Evolutionary conservation across 2,329 filamentous ascomycete genomes (phyloP).

Genomic region (Chrysoporthe puriensis): DNA sequence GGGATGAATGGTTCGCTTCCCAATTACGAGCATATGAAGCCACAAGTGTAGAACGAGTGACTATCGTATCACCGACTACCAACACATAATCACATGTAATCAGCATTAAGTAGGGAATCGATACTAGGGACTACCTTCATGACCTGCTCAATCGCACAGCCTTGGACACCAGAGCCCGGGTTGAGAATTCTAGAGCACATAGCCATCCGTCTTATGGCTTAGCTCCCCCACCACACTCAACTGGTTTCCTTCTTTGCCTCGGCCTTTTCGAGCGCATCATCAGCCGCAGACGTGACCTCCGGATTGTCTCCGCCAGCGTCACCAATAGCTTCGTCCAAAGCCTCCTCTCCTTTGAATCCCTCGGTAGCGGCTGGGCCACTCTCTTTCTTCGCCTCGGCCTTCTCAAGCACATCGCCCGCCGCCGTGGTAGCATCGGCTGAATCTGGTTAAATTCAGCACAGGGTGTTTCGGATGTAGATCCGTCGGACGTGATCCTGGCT

Average conservation of each 20-base stretch:
- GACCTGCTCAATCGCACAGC: no score
- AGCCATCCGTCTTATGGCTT: not conserved
- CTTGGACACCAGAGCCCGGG: no score
- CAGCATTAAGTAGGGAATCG: no score
- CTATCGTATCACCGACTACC: no score
- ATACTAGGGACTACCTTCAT: no score
- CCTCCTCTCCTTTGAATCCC: conserved; percentile 22
- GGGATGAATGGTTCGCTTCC: no score
- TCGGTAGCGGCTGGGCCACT: conserved; percentile 15
- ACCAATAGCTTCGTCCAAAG: conserved; percentile 23
- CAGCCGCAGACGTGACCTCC: conserved; percentile 20
- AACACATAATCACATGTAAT: no score
- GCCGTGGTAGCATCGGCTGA: conserved; percentile 15
- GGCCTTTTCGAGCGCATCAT: conserved; percentile 24
- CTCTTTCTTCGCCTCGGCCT: conserved; percentile 25
- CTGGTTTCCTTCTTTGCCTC: conserved; percentile 20
- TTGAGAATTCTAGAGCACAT: no score
- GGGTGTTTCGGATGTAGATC: not conserved
- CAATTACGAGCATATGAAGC: no score
- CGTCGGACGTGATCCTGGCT: no score
- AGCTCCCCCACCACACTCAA: not conserved
- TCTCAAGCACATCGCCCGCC: conserved; percentile 23
- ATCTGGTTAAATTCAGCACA: conserved; percentile 5
- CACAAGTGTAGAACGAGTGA: no score
- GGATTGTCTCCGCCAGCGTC: conserved; percentile 18